Percentiles rank a stretch among this genome's conserved stretches.
Conservation (phyloP, 108 stramenopile genomes). For the Cyclostephanos tholiformis region DNA sequence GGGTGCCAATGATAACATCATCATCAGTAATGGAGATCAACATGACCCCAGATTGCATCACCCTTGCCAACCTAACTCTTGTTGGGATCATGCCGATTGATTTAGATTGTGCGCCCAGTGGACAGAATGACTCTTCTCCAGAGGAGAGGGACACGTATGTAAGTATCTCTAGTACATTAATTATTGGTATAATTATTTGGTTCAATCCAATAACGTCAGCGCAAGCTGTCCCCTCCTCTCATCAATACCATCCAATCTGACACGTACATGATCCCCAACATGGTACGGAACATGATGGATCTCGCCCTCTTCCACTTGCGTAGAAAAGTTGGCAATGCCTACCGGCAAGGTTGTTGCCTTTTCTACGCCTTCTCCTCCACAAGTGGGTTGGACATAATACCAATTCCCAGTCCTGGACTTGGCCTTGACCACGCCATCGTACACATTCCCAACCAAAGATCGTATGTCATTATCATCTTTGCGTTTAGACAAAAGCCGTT, state of each 20-base stretch:
- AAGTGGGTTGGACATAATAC: slow-evolving; percentile 77
- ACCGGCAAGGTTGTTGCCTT: slow-evolving; percentile 50
- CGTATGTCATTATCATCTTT: slow-evolving; percentile 36
- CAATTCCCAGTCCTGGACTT: slow-evolving; percentile 74
- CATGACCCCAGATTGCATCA: no score
- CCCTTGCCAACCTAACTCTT: no score
- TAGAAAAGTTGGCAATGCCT: slow-evolving; percentile 58
- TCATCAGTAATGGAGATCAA: no score
- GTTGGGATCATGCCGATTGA: no score
- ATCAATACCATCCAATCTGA: slow-evolving; percentile 79
- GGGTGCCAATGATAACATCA: no score
- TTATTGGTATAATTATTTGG: neutral
- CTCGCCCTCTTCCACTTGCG: slow-evolving; percentile 6
- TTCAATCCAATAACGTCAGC: slow-evolving; percentile 53
- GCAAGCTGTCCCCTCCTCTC: slow-evolving; percentile 78
- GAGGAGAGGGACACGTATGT: no score
- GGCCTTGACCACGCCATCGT: slow-evolving; percentile 75
- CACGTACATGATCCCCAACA: slow-evolving; percentile 67
- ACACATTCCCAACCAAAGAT: slow-evolving; percentile 58
- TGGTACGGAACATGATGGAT: slow-evolving; percentile 18
- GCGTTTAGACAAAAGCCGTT: slow-evolving; percentile 50
- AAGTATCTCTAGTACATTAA: no score
- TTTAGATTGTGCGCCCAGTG: no score
- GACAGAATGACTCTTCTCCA: no score
- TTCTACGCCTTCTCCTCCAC: slow-evolving; percentile 28